Conservation (phyloP, 2,329 filamentous ascomycete species). For the Penicillium sp. region DNA sequence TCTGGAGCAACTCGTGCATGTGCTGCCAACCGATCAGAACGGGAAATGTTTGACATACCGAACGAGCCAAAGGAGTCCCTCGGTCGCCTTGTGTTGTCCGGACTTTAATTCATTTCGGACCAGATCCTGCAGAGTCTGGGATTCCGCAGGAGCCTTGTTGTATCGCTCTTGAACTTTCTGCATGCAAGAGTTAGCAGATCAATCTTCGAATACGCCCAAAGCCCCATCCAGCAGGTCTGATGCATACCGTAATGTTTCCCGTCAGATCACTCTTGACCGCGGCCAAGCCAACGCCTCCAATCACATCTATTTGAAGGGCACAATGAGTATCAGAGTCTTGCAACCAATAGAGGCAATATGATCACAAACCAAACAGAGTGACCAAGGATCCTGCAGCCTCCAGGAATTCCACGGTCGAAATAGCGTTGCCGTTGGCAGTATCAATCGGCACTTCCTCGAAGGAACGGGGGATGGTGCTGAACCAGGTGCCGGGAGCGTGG, state of each 20-base stretch:
- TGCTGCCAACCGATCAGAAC: too few species aligned
- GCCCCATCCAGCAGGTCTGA: neutral
- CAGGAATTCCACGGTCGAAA: constrained; percentile 81
- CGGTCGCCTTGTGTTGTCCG: constrained; percentile 81
- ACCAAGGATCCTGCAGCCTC: constrained; percentile 83
- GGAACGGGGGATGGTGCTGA: constrained; percentile 76
- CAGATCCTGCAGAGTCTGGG: constrained; percentile 78
- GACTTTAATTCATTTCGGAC: constrained; percentile 80
- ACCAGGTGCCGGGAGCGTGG: constrained; percentile 68
- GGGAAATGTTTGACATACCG: constrained; percentile 52
- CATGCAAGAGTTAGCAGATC: too few species aligned
- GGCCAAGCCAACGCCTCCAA: constrained; percentile 68
- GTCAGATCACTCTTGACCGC: constrained; percentile 88
- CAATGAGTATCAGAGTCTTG: constrained; percentile 6
- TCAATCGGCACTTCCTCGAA: constrained; percentile 79
- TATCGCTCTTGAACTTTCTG: constrained; percentile 87
- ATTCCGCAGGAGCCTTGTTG: constrained; percentile 68
- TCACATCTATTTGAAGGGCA: constrained; percentile 44
- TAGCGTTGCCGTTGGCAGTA: constrained; percentile 65
- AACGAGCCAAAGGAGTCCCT: constrained; percentile 84
- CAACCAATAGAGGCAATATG: neutral
- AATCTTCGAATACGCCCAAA: too few species aligned
- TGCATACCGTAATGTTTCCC: constrained; percentile 77
- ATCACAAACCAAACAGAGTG: constrained; percentile 68
- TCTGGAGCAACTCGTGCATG: too few species aligned